These are phyloP conservation scores for Acidiella bohemica DNA, from an alignment of 495 filamentous ascomycete genomes.

Conservation along the genomic window DNA sequence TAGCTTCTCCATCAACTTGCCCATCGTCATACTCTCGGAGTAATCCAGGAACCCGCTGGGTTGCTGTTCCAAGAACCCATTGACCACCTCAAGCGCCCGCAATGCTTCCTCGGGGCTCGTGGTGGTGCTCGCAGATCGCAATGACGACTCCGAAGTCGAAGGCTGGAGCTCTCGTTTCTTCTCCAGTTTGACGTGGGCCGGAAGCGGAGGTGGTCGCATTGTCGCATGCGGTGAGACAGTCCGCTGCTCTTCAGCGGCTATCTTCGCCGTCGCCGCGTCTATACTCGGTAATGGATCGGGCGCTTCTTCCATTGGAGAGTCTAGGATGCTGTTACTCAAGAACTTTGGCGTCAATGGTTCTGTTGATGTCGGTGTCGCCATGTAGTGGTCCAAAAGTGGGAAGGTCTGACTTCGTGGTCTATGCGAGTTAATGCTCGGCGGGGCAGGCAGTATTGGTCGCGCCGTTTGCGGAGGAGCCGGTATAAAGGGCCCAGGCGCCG, in stretches of 20 bases:
- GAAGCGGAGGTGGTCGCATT: slow-evolving; percentile 18
- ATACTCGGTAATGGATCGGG: slow-evolving; percentile 36
- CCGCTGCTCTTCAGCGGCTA: background rate
- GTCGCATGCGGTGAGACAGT: slow-evolving; percentile 10
- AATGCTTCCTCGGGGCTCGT: slow-evolving; percentile 66
- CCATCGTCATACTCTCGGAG: slow-evolving; percentile 70
- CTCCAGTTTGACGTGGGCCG: slow-evolving; percentile 11
- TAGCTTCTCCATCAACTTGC: slow-evolving; percentile 80
- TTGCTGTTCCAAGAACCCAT: slow-evolving; percentile 71
- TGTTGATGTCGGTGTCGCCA: slow-evolving; percentile 46
- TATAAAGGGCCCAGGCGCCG: slow-evolving; percentile 50
- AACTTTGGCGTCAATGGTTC: slow-evolving; percentile 57
- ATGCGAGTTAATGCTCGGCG: slow-evolving; percentile 40
- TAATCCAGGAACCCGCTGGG: slow-evolving; percentile 57
- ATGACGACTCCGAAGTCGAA: slow-evolving; percentile 5
- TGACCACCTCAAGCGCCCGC: slow-evolving; percentile 69
- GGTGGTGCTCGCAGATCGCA: background rate
- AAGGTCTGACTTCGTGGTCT: slow-evolving; percentile 88
- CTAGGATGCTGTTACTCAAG: slow-evolving; percentile 45
- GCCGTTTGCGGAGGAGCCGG: slow-evolving; percentile 36
- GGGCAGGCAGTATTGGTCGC: slow-evolving; percentile 46
- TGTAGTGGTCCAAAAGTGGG: slow-evolving; percentile 56
- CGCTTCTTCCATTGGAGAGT: slow-evolving; percentile 55
- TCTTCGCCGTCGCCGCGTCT: slow-evolving; percentile 38
- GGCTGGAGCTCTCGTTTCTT: slow-evolving; percentile 7